Evolutionary conservation across 805 yeast genomes (phyloP).

Genomic region (Tetrapisispora taiwanensis): DNA sequence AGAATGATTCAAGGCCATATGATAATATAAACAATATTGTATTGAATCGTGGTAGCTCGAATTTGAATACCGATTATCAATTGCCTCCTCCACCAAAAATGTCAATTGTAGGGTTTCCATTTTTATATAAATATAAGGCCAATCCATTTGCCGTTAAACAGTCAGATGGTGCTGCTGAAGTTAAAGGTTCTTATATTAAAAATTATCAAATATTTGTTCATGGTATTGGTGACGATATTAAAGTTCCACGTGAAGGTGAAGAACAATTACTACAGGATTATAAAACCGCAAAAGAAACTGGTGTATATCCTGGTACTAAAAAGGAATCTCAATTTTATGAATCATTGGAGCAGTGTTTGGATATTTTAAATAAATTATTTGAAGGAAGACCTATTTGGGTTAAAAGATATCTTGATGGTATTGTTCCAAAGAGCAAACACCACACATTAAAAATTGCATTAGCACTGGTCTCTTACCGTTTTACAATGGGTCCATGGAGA

Average conservation of each 20-base stretch:
- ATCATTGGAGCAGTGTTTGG: constrained; percentile 23
- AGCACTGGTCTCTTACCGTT: constrained; percentile 75
- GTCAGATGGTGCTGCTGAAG: constrained; percentile 42
- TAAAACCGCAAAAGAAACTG: constrained; percentile 26
- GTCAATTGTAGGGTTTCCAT: constrained; percentile 67
- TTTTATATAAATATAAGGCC: constrained; percentile 64
- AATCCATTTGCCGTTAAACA: constrained; percentile 50
- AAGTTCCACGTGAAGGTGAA: constrained; percentile 42
- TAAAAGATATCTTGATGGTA: constrained; percentile 53
- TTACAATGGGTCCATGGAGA: constrained; percentile 91
- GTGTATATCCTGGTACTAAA: constrained; percentile 28
- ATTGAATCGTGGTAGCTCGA: constrained; percentile 14
- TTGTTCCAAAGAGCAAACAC: constrained; percentile 37
- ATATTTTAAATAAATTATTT: constrained; percentile 38
- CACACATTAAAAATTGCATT: constrained; percentile 58
- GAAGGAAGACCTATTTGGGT: constrained; percentile 76
- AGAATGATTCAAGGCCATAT: constrained; percentile 31
- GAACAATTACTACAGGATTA: constrained; percentile 39
- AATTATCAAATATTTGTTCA: constrained; percentile 37
- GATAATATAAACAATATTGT: constrained; percentile 24
- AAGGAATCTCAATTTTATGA: constrained; percentile 26
- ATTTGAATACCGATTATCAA: constrained; percentile 23
- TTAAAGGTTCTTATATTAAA: constrained; percentile 34
- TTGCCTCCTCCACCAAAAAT: constrained; percentile 83
- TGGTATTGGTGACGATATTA: constrained; percentile 36